Percentiles rank a stretch among this genome's conserved stretches.
phyloP scores from a whole-genome alignment of 2,329 filamentous ascomycete genomes.

The Pyrenochaeta sp. region DNA sequence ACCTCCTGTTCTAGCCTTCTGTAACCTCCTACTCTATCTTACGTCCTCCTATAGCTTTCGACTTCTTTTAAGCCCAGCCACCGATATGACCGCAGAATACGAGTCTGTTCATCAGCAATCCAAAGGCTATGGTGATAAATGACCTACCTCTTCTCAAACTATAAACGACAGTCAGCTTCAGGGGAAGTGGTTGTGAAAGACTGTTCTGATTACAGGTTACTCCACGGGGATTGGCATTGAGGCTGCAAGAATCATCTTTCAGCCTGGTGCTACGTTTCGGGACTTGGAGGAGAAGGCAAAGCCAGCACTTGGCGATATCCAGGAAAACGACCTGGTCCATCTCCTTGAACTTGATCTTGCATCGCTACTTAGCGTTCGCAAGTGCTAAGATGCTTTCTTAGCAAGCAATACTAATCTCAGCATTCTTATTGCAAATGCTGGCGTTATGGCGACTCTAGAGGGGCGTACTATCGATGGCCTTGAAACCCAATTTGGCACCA shows the following conservation, averaged over 20 bases:
- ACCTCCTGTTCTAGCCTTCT: no score
- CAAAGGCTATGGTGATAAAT: conserved; percentile 49
- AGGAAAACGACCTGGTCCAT: conserved; percentile 37
- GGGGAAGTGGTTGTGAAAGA: conserved; percentile 38
- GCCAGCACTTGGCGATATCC: conserved; percentile 12
- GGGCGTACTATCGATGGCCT: conserved; percentile 50
- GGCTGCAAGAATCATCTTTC: conserved; percentile 49
- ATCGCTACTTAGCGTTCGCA: conserved; percentile 27
- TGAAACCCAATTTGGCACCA: conserved; percentile 54
- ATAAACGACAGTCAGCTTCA: conserved; percentile 48
- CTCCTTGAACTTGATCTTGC: conserved; percentile 43
- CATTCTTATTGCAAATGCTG: conserved; percentile 57
- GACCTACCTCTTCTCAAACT: conserved; percentile 53
- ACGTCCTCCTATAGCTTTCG: no score
- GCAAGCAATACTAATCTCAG: conserved; percentile 34
- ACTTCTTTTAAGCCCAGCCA: no score
- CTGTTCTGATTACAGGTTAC: conserved; percentile 33
- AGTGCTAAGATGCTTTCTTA: conserved; percentile 27
- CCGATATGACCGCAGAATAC: no score
- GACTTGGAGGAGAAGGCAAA: conserved; percentile 52
- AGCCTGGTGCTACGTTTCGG: conserved; percentile 58
- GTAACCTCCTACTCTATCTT: no score
- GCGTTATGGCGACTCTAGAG: conserved; percentile 51
- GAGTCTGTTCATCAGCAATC: conserved; percentile 7
- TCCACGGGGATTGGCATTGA: conserved; percentile 36